Evolutionary conservation across 257 asterid genomes (phyloP).

Genomic region (Nicotiana benthamiana): DNA sequence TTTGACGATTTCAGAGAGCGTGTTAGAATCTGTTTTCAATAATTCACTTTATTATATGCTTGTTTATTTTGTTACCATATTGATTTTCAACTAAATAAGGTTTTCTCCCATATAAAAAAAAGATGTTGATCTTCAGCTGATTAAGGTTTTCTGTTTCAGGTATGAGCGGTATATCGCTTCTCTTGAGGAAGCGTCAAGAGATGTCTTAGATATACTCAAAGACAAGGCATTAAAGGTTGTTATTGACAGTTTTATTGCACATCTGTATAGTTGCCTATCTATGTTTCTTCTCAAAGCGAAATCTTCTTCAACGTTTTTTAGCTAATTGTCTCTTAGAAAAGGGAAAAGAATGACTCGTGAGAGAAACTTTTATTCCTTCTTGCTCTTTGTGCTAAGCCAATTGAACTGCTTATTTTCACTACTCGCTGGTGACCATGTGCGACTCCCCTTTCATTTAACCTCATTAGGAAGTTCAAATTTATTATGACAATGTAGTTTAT

Average conservation of each 20-base stretch:
- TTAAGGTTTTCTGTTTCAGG: conserved; percentile 27
- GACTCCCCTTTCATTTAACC: too few species aligned
- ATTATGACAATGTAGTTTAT: too few species aligned
- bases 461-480: too few species aligned
- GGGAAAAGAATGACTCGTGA: neutral
- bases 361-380: neutral
- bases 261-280: neutral
- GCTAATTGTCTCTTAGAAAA: neutral
- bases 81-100: neutral
- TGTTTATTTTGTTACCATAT: neutral
- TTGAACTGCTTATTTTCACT: too few species aligned
- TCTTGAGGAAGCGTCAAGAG: conserved; percentile 85
- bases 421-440: too few species aligned
- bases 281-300: conserved; percentile 7
- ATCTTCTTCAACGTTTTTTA: neutral
- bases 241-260: neutral
- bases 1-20: neutral
- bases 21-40: neutral
- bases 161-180: conserved; percentile 66
- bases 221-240: conserved; percentile 86
- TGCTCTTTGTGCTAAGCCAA: neutral
- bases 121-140: neutral
- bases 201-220: conserved; percentile 68
- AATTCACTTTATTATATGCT: neutral
- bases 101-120: neutral